A percentile compares a stretch with the other conserved stretches of the same genome.
Conservation (phyloP, 23 red algal species). For the Chondrus crispus region DNA sequence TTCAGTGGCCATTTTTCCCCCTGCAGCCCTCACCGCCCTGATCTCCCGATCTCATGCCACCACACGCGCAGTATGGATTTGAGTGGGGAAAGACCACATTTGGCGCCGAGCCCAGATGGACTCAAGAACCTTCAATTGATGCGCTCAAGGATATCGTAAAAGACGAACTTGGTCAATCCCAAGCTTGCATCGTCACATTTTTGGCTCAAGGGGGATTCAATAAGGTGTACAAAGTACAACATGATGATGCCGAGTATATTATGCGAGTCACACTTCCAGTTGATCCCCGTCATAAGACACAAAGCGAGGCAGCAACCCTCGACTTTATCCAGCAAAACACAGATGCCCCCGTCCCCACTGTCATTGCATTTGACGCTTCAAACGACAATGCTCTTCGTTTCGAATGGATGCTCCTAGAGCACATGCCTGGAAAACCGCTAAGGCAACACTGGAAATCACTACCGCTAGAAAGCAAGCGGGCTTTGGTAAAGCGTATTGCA, state of each 20-base stretch:
- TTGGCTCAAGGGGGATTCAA: background rate
- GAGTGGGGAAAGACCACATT: too few relatives aligned
- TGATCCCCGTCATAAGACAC: background rate
- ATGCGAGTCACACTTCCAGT: background rate
- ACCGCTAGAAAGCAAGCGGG: background rate
- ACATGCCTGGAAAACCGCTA: background rate
- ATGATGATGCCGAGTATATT: background rate
- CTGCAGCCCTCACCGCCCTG: too few relatives aligned
- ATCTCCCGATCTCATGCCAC: too few relatives aligned
- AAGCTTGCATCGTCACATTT: background rate
- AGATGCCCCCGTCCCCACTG: background rate
- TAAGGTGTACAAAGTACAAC: background rate
- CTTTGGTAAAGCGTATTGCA: background rate
- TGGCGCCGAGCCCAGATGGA: too few relatives aligned
- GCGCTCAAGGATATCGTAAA: too few relatives aligned
- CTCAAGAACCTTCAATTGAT: too few relatives aligned
- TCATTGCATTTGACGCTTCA: background rate
- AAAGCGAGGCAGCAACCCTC: background rate
- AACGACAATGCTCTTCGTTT: background rate
- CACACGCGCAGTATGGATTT: too few relatives aligned
- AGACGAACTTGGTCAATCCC: too few relatives aligned
- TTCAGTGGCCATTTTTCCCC: too few relatives aligned
- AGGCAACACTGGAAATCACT: background rate
- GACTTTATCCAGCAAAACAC: background rate
- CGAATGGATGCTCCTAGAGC: slow-evolving; percentile 5